A percentile compares a stretch with the other conserved stretches of the same genome.
Conservation (phyloP, 2,329 filamentous ascomycete genomes). For the Chaetomium strumarium region DNA sequence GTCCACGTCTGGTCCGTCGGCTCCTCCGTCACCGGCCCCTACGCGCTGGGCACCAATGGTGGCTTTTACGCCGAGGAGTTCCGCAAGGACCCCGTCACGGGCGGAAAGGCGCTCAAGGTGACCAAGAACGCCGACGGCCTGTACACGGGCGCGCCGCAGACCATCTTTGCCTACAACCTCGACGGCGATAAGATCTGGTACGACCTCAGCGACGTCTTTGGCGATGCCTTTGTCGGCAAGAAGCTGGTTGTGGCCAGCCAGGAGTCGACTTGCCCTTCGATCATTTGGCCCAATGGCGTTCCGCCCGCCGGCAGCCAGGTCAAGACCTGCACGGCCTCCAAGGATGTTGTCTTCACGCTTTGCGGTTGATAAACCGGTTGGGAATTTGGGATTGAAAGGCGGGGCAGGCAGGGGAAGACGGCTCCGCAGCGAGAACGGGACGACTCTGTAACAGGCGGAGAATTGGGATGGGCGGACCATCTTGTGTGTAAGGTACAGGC, state of each 20-base stretch:
- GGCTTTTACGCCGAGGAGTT: conserved; percentile 32
- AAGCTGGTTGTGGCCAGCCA: conserved; percentile 30
- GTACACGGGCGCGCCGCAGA: conserved; percentile 36
- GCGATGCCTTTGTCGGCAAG: conserved; percentile 33
- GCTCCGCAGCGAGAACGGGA: background rate
- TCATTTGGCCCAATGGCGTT: conserved; percentile 33
- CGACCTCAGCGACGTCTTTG: conserved; percentile 37
- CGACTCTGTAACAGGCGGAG: too few relatives aligned
- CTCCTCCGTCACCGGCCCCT: conserved; percentile 24
- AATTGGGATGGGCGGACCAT: background rate
- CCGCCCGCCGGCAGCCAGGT: conserved; percentile 35
- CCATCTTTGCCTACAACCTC: conserved; percentile 36
- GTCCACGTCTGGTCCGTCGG: conserved; percentile 39
- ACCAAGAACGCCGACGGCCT: conserved; percentile 32
- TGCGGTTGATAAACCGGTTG: conserved; percentile 24
- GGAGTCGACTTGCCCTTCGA: conserved; percentile 30
- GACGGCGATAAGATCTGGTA: conserved; percentile 33
- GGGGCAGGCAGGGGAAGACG: background rate
- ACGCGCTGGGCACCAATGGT: conserved; percentile 25
- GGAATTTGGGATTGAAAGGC: background rate
- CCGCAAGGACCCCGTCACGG: conserved; percentile 32
- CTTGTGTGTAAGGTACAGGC: background rate
- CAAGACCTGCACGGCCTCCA: conserved; percentile 30
- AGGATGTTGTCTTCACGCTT: conserved; percentile 33
- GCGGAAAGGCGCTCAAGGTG: conserved; percentile 37